These are phyloP conservation scores for Gracilaria domingensis DNA, from an alignment of 23 red algal genomes.

Conservation along the genomic window DNA sequence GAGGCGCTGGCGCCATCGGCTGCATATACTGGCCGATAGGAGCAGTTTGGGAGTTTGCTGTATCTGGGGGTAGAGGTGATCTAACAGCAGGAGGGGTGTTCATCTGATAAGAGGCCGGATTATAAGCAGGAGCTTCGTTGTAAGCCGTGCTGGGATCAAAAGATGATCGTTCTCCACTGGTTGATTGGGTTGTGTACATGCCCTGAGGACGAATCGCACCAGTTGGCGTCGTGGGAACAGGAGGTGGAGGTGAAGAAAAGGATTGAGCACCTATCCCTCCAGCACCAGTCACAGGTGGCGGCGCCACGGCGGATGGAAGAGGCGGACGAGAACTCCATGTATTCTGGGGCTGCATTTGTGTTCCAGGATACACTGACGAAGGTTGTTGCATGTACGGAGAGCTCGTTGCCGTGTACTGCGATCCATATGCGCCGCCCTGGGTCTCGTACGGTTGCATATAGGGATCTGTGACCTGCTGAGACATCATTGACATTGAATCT, in stretches of 20 bases:
- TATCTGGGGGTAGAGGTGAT: conserved; percentile 5
- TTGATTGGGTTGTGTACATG: conserved; percentile 14
- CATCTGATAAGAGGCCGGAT: conserved; percentile 26
- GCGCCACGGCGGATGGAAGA: conserved; percentile 8
- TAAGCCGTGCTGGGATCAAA: conserved; percentile 13
- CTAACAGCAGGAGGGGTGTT: conserved; percentile 15
- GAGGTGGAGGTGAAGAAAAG: conserved; percentile 28
- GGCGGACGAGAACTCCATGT: conserved; percentile 6
- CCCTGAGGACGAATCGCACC: conserved; percentile 6
- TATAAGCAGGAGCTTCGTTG: conserved; percentile 14
- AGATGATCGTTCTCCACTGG: not conserved
- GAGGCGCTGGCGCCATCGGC: conserved; percentile 10
- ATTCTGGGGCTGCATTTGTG: conserved; percentile 38
- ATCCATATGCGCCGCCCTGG: not conserved
- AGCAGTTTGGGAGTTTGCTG: not conserved
- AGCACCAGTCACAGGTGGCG: not conserved
- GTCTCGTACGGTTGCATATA: conserved; percentile 12
- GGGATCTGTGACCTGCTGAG: conserved; percentile 17
- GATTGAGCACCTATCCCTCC: not conserved
- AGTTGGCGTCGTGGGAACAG: not conserved
- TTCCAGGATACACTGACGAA: not conserved
- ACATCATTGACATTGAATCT: conserved; percentile 29
- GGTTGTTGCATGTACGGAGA: conserved; percentile 19
- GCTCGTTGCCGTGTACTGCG: not conserved
- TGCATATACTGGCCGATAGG: not conserved